A percentile compares a stretch with the other conserved stretches of the same genome.
phyloP scores from a whole-genome alignment of 768 basidiomycete genomes.

The Mycena epipterygia region DNA sequence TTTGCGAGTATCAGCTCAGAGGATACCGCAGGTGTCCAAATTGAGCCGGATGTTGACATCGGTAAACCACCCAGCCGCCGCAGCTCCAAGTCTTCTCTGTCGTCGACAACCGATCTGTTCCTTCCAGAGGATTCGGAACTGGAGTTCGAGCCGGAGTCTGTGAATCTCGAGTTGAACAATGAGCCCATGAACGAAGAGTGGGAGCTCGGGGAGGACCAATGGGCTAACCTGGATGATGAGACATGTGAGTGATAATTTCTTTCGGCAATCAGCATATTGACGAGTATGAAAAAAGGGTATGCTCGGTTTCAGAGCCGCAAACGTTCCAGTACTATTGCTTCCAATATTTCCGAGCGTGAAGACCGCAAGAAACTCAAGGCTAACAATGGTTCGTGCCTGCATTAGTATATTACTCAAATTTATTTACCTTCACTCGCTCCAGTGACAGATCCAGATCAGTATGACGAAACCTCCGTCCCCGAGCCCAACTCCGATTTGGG shows the following conservation, averaged over 20 bases:
- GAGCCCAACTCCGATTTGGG: neutral
- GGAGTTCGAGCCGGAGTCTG: too few relatives aligned
- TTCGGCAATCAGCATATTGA: neutral
- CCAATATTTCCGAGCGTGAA: neutral
- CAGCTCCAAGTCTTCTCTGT: too few relatives aligned
- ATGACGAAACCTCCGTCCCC: neutral
- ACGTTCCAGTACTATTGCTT: neutral
- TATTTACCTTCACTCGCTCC: neutral
- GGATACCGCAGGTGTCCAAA: too few relatives aligned
- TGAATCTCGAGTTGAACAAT: too few relatives aligned
- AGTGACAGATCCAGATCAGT: neutral
- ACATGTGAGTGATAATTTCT: neutral
- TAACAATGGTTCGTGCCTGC: neutral
- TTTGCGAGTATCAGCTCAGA: too few relatives aligned
- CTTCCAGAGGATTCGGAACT: too few relatives aligned
- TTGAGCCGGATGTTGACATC: too few relatives aligned
- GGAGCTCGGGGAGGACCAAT: neutral
- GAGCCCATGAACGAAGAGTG: neutral
- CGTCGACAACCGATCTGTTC: too few relatives aligned
- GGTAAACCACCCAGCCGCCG: too few relatives aligned
- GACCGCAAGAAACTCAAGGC: neutral
- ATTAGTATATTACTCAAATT: neutral
- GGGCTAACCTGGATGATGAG: neutral
- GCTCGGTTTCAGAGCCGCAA: neutral
- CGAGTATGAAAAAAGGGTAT: neutral